Conservation (phyloP, 2,329 filamentous ascomycete species). For the Diaporthe velutina region DNA sequence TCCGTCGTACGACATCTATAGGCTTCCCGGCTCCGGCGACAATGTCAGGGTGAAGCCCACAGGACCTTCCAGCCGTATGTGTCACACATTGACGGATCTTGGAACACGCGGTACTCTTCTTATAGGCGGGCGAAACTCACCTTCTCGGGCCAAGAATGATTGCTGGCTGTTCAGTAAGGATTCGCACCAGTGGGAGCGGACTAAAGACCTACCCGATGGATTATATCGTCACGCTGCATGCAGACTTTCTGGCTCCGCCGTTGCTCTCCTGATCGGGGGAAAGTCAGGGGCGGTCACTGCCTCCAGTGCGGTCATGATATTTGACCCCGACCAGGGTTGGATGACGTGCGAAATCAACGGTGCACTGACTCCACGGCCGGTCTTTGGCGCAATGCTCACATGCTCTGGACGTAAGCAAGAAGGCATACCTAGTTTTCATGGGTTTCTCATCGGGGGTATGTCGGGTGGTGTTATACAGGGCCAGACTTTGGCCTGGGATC, state of each 20-base stretch:
- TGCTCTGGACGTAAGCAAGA: slow-evolving; percentile 38
- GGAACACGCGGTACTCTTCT: slow-evolving; percentile 71
- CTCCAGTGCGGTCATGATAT: slow-evolving; percentile 68
- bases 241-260: slow-evolving; percentile 60
- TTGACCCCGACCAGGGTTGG: slow-evolving; percentile 62
- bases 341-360: slow-evolving; percentile 54
- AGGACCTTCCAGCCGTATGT: slow-evolving; percentile 70
- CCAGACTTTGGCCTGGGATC: slow-evolving; percentile 75
- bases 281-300: slow-evolving; percentile 63
- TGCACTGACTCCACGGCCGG: slow-evolving; percentile 49
- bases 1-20: slow-evolving; percentile 65
- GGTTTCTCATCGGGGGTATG: slow-evolving; percentile 81
- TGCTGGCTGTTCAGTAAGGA: slow-evolving; percentile 79
- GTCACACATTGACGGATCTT: slow-evolving; percentile 80
- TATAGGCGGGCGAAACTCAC: slow-evolving; percentile 83
- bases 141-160: slow-evolving; percentile 75
- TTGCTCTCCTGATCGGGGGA: slow-evolving; percentile 73
- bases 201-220: slow-evolving; percentile 75
- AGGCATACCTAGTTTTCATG: slow-evolving; percentile 57
- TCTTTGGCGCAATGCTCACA: slow-evolving; percentile 60
- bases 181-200: slow-evolving; percentile 69
- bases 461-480: slow-evolving; percentile 70
- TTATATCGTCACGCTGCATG: slow-evolving; percentile 82
- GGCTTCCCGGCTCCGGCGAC: slow-evolving; percentile 41
- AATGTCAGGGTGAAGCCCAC: slow-evolving; percentile 38